A percentile compares a stretch with the other conserved stretches of the same genome.
These are phyloP conservation scores for Talaromyces borbonicus DNA, from an alignment of 495 filamentous ascomycete genomes.

Conservation along the genomic window DNA sequence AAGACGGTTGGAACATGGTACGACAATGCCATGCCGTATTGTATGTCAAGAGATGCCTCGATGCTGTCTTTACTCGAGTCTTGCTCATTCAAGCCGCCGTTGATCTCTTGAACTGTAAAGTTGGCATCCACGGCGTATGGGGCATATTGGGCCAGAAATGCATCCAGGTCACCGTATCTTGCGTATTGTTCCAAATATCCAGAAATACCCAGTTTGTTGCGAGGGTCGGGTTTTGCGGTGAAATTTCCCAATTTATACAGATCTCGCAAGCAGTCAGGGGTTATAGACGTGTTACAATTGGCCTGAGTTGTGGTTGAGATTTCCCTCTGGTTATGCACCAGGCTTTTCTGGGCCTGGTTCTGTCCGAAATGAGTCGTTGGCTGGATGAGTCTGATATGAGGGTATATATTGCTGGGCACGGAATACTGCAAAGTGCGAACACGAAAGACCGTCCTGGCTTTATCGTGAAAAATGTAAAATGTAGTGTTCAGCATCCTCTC, in stretches of 20 bases:
- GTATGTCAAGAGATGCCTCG: constrained; percentile 71
- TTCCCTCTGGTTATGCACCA: constrained; percentile 16
- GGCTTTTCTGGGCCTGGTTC: constrained; percentile 15
- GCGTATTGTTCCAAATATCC: constrained; percentile 62
- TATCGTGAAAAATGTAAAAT: constrained; percentile 43
- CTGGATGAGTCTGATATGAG: constrained; percentile 41
- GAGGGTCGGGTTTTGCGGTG: constrained; percentile 20
- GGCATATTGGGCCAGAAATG: constrained; percentile 42
- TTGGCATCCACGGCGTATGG: constrained; percentile 36
- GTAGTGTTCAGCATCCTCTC: constrained; percentile 43
- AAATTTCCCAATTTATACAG: constrained; percentile 50
- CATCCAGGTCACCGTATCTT: constrained; percentile 44
- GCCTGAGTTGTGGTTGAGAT: constrained; percentile 16
- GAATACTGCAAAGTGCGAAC: constrained; percentile 52
- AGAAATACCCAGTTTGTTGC: constrained; percentile 52
- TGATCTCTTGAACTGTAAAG: constrained; percentile 7
- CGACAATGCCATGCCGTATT: constrained; percentile 48
- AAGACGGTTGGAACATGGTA: constrained; percentile 49
- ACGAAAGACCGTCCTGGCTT: constrained; percentile 19
- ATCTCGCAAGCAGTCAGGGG: constrained; percentile 47
- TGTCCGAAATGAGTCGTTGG: constrained; percentile 47
- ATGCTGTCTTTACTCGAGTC: constrained; percentile 18
- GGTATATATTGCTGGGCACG: constrained; percentile 39
- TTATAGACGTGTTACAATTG: constrained; percentile 40
- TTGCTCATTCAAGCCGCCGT: constrained; percentile 30